phyloP scores from a whole-genome alignment of 2,329 filamentous ascomycete genomes.

The Alternaria brassicae region DNA sequence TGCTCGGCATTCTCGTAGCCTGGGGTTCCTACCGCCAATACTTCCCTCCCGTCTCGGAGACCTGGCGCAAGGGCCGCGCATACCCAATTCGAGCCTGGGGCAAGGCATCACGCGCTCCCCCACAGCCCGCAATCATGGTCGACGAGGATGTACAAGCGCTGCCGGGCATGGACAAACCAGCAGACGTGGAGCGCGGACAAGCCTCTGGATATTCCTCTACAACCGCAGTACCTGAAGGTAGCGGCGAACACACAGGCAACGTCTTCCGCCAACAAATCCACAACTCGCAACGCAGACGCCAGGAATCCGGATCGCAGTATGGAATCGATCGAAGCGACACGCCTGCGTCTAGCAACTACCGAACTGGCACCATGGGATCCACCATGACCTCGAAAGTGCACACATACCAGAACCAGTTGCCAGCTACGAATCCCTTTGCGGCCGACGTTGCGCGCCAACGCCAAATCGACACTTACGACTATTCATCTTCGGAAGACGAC shows the following conservation, averaged over 20 bases:
- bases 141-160: conserved; percentile 46
- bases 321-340: conserved; percentile 45
- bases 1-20: conserved; percentile 61
- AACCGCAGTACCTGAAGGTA: conserved; percentile 24
- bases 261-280: conserved; percentile 51
- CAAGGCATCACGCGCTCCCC: conserved; percentile 45
- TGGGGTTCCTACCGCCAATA: conserved; percentile 65
- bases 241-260: conserved; percentile 36
- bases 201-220: conserved; percentile 41
- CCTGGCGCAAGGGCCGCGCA: conserved; percentile 65
- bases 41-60: conserved; percentile 63
- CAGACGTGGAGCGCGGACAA: conserved; percentile 44
- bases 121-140: conserved; percentile 31
- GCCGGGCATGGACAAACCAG: conserved; percentile 33
- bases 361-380: conserved; percentile 33
- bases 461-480: conserved; percentile 46
- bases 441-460: conserved; percentile 31
- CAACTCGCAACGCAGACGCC: conserved; percentile 46
- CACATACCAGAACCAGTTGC: conserved; percentile 45
- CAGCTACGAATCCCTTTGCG: conserved; percentile 43
- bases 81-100: conserved; percentile 66
- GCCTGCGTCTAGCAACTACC: conserved; percentile 37
- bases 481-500: conserved; percentile 51
- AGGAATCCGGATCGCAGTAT: conserved; percentile 32
- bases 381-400: conserved; percentile 41